Percentiles rank a stretch among this genome's conserved stretches.
phyloP scores from a whole-genome alignment of 129 eudicot genomes.

The Pulicaria dysenterica region DNA sequence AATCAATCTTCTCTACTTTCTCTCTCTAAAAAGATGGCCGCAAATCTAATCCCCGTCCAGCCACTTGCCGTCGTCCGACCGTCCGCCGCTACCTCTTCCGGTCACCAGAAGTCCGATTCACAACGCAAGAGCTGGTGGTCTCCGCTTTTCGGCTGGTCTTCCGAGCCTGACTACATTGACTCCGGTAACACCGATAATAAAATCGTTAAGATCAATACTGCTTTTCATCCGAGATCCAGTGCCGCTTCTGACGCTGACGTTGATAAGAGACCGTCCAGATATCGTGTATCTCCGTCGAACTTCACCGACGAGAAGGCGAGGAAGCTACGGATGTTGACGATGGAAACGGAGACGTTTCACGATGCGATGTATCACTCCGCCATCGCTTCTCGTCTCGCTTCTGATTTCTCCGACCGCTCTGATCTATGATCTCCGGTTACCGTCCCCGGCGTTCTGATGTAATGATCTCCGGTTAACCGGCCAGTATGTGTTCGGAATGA shows the following conservation, averaged over 20 bases:
- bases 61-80: slow-evolving; percentile 39
- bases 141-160: slow-evolving; percentile 74
- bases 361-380: slow-evolving; percentile 91
- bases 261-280: slow-evolving; percentile 21
- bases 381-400: slow-evolving; percentile 82
- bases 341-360: slow-evolving; percentile 54
- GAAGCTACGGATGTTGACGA: slow-evolving; percentile 67
- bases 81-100: slow-evolving; percentile 33
- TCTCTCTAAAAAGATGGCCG: slow-evolving; percentile 45
- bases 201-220: not conserved
- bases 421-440: slow-evolving; percentile 26
- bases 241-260: slow-evolving; percentile 28
- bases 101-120: slow-evolving; percentile 26
- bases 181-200: slow-evolving; percentile 17
- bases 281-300: slow-evolving; percentile 41
- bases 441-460: not conserved
- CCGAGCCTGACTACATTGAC: slow-evolving; percentile 62
- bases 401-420: slow-evolving; percentile 53
- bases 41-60: slow-evolving; percentile 39
- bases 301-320: slow-evolving; percentile 80
- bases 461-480: not conserved
- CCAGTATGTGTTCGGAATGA: not conserved
- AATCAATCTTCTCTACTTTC: slow-evolving; percentile 1
- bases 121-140: slow-evolving; percentile 60
- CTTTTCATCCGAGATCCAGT: not conserved